These are phyloP conservation scores for Ophidiomyces ophidiicola DNA, from an alignment of 2,329 filamentous ascomycete genomes.

Conservation along the genomic window DNA sequence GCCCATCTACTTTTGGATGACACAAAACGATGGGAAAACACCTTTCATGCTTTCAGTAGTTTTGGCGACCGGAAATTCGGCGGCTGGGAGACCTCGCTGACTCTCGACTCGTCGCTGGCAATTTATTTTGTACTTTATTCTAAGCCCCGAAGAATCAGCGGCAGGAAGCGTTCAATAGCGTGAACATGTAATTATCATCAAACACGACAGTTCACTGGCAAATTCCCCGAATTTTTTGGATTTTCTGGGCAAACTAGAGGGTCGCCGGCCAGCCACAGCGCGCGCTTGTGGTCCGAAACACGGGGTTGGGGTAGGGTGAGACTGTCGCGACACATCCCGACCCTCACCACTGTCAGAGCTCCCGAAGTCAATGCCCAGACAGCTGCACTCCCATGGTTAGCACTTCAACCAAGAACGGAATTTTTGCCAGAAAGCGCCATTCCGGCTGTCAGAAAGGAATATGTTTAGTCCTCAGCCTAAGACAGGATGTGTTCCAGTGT, in stretches of 20 bases:
- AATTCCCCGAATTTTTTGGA: too few relatives aligned
- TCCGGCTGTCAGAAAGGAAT: constrained; percentile 8
- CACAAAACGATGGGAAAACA: too few relatives aligned
- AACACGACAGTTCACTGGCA: too few relatives aligned
- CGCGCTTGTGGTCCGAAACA: constrained; percentile 12
- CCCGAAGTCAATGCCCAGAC: constrained; percentile 2
- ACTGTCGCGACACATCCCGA: constrained; percentile 14
- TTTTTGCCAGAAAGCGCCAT: constrained; percentile 5
- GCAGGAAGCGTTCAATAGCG: neutral
- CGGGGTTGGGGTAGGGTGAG: constrained; percentile 9
- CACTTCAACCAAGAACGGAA: constrained; percentile 2
- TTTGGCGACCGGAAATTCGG: too few relatives aligned
- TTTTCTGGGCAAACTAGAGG: neutral
- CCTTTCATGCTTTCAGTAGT: too few relatives aligned
- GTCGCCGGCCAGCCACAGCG: neutral
- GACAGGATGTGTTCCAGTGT: constrained; percentile 11
- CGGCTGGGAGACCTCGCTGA: too few relatives aligned
- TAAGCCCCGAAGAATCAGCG: too few relatives aligned
- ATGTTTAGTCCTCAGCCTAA: constrained; percentile 9
- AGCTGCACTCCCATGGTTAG: neutral
- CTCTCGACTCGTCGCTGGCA: too few relatives aligned
- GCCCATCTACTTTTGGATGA: too few relatives aligned
- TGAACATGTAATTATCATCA: neutral
- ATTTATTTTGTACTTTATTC: too few relatives aligned
- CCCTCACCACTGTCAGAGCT: constrained; percentile 17